phyloP scores from a whole-genome alignment of 2,329 filamentous ascomycete genomes.

The Epichloe aotearoae region DNA sequence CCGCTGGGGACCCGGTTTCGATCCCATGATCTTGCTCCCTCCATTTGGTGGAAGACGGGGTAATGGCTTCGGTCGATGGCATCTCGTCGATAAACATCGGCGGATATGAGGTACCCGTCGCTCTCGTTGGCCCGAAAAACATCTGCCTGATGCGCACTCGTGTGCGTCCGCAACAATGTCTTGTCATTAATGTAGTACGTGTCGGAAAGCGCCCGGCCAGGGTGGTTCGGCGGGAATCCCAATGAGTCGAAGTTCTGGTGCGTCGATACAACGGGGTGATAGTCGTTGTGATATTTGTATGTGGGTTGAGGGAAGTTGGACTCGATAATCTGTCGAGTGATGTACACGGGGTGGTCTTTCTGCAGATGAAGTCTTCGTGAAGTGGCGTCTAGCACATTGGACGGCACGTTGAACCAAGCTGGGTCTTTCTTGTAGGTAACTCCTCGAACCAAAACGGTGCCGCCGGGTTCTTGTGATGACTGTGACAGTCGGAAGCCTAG shows the following conservation, averaged over 20 bases:
- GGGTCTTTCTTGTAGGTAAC: conserved; percentile 53
- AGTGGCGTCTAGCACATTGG: conserved; percentile 61
- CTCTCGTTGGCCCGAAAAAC: conserved; percentile 60
- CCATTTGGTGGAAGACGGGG: conserved; percentile 97
- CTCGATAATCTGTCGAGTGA: conserved; percentile 87
- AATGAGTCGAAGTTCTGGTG: conserved; percentile 93
- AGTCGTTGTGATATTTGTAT: conserved; percentile 64
- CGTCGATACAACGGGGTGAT: conserved; percentile 74
- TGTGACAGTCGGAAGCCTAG: background rate
- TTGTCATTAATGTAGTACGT: conserved; percentile 88
- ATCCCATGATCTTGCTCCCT: conserved; percentile 85
- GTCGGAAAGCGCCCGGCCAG: conserved; percentile 74
- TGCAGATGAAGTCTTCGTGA: conserved; percentile 78
- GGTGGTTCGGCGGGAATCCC: conserved; percentile 77
- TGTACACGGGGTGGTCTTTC: conserved; percentile 75
- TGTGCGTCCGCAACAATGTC: conserved; percentile 84
- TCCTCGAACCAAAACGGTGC: conserved; percentile 37
- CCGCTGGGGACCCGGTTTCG: conserved; percentile 43
- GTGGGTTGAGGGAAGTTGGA: conserved; percentile 64
- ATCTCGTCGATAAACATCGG: conserved; percentile 91
- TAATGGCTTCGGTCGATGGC: conserved; percentile 93
- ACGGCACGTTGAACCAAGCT: conserved; percentile 71
- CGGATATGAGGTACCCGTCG: conserved; percentile 77
- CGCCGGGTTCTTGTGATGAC: background rate
- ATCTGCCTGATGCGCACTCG: conserved; percentile 82